Percentiles rank a stretch among this genome's conserved stretches.
Evolutionary conservation across 371 early-diverging fungal species (phyloP).

Genomic region (Mortierella sp.): DNA sequence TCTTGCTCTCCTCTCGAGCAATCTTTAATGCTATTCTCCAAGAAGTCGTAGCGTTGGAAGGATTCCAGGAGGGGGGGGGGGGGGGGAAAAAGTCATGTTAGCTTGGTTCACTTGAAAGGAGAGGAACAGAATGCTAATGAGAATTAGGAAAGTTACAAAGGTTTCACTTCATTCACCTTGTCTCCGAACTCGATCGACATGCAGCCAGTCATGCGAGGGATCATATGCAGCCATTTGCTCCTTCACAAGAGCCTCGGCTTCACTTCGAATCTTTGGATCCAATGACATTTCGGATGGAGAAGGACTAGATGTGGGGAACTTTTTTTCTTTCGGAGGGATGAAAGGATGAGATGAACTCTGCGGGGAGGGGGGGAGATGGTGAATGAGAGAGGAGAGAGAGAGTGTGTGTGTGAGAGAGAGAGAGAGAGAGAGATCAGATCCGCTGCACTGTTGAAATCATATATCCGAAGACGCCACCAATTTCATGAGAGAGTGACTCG

Average conservation of each 20-base stretch:
- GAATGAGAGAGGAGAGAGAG: too few relatives aligned
- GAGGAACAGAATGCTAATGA: neutral
- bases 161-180: constrained; percentile 55
- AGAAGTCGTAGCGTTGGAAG: constrained; percentile 6
- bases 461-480: constrained; percentile 5
- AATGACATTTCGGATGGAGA: constrained; percentile 25
- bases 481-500: too few relatives aligned
- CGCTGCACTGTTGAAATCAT: too few relatives aligned
- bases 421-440: too few relatives aligned
- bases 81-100: too few relatives aligned
- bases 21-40: constrained; percentile 53
- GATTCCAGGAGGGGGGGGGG: constrained; percentile 33
- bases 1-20: constrained; percentile 44
- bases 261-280: constrained; percentile 43
- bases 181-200: constrained; percentile 78
- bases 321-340: neutral
- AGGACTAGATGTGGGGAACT: neutral
- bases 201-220: constrained; percentile 83
- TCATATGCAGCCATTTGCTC: constrained; percentile 74
- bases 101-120: too few relatives aligned
- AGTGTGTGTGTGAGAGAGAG: neutral
- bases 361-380: too few relatives aligned
- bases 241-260: constrained; percentile 63
- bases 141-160: neutral
- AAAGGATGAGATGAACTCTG: constrained; percentile 4